Conservation (phyloP, 2,329 filamentous ascomycete species). For the Pyrenochaeta sp. region DNA sequence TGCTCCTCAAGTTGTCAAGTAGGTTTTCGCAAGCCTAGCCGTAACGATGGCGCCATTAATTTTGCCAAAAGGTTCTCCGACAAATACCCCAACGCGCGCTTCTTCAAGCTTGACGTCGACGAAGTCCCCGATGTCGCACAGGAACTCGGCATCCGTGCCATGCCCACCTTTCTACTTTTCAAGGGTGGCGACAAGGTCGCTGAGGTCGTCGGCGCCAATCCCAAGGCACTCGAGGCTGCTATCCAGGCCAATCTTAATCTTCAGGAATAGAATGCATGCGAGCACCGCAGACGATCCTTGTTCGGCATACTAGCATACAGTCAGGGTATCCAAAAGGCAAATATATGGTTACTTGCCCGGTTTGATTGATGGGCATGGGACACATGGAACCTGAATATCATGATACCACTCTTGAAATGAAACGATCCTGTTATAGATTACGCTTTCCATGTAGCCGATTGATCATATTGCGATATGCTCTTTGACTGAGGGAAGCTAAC, state of each 20-base stretch:
- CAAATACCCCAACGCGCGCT: constrained; percentile 69
- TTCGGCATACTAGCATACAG: constrained; percentile 17
- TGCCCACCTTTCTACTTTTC: constrained; percentile 92
- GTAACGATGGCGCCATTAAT: constrained; percentile 8
- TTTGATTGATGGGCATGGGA: constrained; percentile 1
- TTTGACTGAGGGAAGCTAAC: not conserved
- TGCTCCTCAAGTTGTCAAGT: constrained; percentile 76
- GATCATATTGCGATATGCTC: not conserved
- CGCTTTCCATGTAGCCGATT: not conserved
- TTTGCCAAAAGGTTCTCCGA: constrained; percentile 64
- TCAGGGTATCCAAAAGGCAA: constrained; percentile 3
- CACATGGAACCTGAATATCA: constrained; percentile 18
- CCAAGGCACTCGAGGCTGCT: constrained; percentile 67
- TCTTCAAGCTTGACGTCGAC: constrained; percentile 93
- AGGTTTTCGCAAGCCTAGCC: constrained; percentile 40
- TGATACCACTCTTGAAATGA: constrained; percentile 27
- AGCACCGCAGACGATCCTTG: constrained; percentile 13
- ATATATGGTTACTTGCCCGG: constrained; percentile 10
- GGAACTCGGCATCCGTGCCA: constrained; percentile 83
- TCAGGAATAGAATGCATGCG: constrained; percentile 25
- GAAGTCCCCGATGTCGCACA: constrained; percentile 76
- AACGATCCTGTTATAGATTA: constrained; percentile 11
- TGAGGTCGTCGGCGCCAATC: constrained; percentile 83
- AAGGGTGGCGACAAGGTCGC: constrained; percentile 76
- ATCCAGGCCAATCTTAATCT: constrained; percentile 52